Base-by-base conservation (phyloP, 2,329 filamentous ascomycete species). In the Lachnellula suecica region DNA sequence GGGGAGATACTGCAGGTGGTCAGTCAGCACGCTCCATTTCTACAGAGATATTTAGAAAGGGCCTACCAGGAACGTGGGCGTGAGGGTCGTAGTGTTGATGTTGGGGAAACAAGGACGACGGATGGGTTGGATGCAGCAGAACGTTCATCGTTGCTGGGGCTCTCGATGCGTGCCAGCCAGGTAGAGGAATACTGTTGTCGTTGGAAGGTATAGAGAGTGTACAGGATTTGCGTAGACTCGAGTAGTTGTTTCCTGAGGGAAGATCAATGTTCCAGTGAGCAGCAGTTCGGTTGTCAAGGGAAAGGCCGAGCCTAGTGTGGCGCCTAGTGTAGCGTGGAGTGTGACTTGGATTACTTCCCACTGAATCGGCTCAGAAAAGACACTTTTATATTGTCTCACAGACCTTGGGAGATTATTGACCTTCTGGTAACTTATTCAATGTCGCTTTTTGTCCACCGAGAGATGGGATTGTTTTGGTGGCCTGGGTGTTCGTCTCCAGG, bases 81-180 rank as follows among this genome's bases (percentile, higher is more conserved):
- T 31, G n/a, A n/a, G 31, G 60, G 72, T 71, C 56, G 73, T 71
- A 60, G 37, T 62, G 52, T 77, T 82, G 79, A 59, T 81, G 79
- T 61, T 81, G 79, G 66, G 79, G 76, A 63, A 83, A 79, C 61
- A 84, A 81, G 61, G 79, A 72, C 54, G 80, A 74, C 48, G 80
- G 81, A 67, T 85, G 81, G 47, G 59, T 54, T 61, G 81, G 78
- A 64, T 80, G 78, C 59, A 85, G 70, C 70, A 85, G 68, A 67
- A 83, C 75, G 69, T 85, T 85, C 83, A 87, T 87, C 52, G 58
- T 78, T 66, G 59, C 55, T 62, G 49, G 35, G 22, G 40, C 42
- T 24, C 22, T 19, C 29, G 8, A 44, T 44, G 40, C 5, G 44
- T 31, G 19, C 20, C 24, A 46, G 44, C 22, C 15, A 19, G 8